Base-by-base conservation (phyloP, 1,139 yeast species). In the Barnettozyma hawaiiensis region DNA sequence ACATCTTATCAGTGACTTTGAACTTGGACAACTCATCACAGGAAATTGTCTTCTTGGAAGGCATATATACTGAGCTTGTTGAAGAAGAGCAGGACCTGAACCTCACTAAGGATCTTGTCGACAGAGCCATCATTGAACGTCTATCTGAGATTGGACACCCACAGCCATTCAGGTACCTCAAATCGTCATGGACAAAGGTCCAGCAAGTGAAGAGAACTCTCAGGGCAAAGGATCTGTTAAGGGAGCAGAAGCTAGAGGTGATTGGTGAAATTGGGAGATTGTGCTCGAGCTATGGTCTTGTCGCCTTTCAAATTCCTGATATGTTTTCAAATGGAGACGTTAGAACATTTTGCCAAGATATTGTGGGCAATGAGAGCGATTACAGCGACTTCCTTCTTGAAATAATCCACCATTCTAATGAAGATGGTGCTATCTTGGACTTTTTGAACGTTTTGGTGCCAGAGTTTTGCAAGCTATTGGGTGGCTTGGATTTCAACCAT, bases 291-390 rank as follows among this genome's bases (percentile, higher is more conserved):
- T 86, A 81, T 61, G 87, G 87, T 0, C 69, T 81, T 28, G 79
- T 85, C 29, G 64, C 83, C 29, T 78, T 85, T 55, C 87, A 81
- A 58, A 74, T 81, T 9, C 79, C 83, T 3, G 89, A 80, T 46
- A 75, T 82, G 80, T 80, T 81, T 35, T 35, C 46, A 3, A 54
- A 55, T 29, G 54, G 54, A 10, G 38, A 45, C 31, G 37, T 48
- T 4, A 20, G 22, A 7, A 10, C 32, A 2, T 65, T 59, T 39
- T 50, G 68, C 33, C 50, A 51, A 28, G 63, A 63, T 28, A 61
- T 71, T n/a, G 55, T 73, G 18, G 47, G 49, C 18, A 57, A 62
- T 31, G 65, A 63, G 39, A 64, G 64, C 38, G 64, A 65, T 29
- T 70, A 72, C 48, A 65, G 73, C 42, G 76, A 76, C 23, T 85